A percentile compares a stretch with the other conserved stretches of the same genome.
phyloP scores from a whole-genome alignment of 345 rosid species.

The Bruguiera gymnorhiza region DNA sequence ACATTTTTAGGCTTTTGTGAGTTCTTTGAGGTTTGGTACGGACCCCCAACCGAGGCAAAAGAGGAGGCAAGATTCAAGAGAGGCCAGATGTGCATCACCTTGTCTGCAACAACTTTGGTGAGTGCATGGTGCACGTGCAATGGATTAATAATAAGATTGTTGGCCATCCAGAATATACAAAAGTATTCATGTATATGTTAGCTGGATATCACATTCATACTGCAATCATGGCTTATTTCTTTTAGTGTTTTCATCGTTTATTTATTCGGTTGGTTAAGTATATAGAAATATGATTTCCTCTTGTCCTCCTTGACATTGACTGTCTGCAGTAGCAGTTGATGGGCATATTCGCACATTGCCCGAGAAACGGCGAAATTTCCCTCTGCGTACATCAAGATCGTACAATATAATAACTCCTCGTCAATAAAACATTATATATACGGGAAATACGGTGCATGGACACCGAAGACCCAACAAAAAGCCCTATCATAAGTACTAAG shows the following conservation, averaged over 20 bases:
- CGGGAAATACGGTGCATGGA: too few relatives aligned
- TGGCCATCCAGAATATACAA: constrained; percentile 21
- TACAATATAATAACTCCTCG: too few relatives aligned
- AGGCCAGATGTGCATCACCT: constrained; percentile 3
- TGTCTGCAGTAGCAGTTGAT: too few relatives aligned
- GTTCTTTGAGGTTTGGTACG: not conserved
- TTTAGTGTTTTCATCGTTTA: not conserved
- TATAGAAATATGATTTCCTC: too few relatives aligned
- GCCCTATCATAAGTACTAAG: too few relatives aligned
- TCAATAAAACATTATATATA: too few relatives aligned
- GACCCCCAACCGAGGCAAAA: not conserved
- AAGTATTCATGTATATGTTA: not conserved
- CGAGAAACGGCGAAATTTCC: too few relatives aligned
- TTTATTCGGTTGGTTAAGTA: too few relatives aligned
- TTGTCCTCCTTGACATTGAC: too few relatives aligned
- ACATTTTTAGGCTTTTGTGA: constrained; percentile 21
- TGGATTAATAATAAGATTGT: constrained; percentile 15
- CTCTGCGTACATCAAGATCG: too few relatives aligned
- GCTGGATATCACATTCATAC: constrained; percentile 37
- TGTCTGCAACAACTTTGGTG: not conserved
- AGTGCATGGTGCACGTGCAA: constrained; percentile 40
- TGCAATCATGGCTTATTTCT: constrained; percentile 16
- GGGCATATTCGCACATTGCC: too few relatives aligned
- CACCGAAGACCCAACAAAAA: too few relatives aligned
- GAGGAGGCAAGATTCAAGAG: constrained; percentile 12